Evolutionary conservation across 139 green algal genomes (phyloP).

Genomic region (Eudorina sp.): DNA sequence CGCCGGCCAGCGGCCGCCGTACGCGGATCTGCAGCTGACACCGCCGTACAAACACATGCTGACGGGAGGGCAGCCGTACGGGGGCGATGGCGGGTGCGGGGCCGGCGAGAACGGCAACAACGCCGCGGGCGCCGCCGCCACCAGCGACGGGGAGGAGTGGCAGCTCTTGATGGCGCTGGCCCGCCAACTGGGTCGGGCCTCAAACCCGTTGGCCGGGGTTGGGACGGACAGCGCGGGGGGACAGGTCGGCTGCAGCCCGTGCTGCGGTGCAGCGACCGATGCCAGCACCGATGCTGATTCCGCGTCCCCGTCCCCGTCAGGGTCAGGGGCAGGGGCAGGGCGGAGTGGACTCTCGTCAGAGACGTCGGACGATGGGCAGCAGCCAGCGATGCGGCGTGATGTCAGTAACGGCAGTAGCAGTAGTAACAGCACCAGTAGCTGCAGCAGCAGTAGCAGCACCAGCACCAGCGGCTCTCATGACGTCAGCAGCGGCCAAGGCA

Average conservation of each 20-base stretch:
- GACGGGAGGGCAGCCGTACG: constrained; percentile 14
- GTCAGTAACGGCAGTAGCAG: neutral
- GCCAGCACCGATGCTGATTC: no score
- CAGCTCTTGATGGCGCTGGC: neutral
- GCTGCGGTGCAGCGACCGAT: neutral
- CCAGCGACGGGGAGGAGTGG: neutral
- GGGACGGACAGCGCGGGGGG: neutral
- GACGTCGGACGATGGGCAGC: no score
- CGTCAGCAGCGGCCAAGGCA: constrained; percentile 41
- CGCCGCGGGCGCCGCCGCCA: neutral
- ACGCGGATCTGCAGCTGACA: constrained; percentile 14
- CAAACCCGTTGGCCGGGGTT: neutral
- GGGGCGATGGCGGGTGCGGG: neutral
- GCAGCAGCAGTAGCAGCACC: constrained; percentile 7
- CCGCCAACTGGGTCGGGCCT: neutral
- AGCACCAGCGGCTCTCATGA: constrained; percentile 33
- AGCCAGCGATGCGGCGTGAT: no score
- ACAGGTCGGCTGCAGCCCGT: neutral
- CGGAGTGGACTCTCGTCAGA: no score
- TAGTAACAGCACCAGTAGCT: constrained; percentile 30
- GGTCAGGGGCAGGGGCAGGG: no score
- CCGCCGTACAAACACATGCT: constrained; percentile 2
- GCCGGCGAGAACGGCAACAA: neutral
- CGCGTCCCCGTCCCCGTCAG: no score
- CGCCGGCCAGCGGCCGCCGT: neutral